phyloP scores from a whole-genome alignment of 2,329 filamentous ascomycete genomes.

The Scopulariopsis brevicaulis region DNA sequence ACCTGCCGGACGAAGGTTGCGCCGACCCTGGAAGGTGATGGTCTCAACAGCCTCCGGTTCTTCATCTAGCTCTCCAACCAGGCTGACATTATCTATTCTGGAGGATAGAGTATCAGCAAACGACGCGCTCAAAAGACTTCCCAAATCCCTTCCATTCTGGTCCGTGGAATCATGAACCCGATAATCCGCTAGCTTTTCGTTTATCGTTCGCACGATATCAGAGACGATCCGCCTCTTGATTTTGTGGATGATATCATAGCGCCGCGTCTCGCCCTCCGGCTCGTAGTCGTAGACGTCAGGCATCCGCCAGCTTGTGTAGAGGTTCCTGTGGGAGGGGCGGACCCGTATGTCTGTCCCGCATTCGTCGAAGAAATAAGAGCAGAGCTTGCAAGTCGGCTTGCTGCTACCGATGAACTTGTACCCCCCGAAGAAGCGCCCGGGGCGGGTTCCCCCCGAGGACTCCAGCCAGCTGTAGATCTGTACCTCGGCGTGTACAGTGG shows the following conservation, averaged over 20 bases:
- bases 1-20: too few relatives aligned
- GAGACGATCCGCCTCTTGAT: constrained; percentile 15
- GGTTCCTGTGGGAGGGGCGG: constrained; percentile 20
- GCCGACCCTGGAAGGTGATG: too few relatives aligned
- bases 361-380: constrained; percentile 21
- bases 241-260: constrained; percentile 12
- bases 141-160: not conserved
- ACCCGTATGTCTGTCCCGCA: constrained; percentile 15
- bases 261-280: constrained; percentile 2
- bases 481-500: constrained; percentile 23
- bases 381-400: constrained; percentile 27
- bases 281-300: constrained; percentile 18
- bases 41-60: too few relatives aligned
- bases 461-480: constrained; percentile 16
- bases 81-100: not conserved
- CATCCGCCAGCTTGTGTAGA: constrained; percentile 25
- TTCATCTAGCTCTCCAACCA: not conserved
- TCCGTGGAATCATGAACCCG: constrained; percentile 19
- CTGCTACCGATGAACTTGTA: constrained; percentile 26
- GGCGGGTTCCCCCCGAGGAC: not conserved
- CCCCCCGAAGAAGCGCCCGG: constrained; percentile 15
- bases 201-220: constrained; percentile 16
- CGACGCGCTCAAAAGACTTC: not conserved
- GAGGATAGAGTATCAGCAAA: not conserved
- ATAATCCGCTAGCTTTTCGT: constrained; percentile 12